Conservation (phyloP, 225 moss, liverwort and hornwort genomes). For the Bryum argenteum region DNA sequence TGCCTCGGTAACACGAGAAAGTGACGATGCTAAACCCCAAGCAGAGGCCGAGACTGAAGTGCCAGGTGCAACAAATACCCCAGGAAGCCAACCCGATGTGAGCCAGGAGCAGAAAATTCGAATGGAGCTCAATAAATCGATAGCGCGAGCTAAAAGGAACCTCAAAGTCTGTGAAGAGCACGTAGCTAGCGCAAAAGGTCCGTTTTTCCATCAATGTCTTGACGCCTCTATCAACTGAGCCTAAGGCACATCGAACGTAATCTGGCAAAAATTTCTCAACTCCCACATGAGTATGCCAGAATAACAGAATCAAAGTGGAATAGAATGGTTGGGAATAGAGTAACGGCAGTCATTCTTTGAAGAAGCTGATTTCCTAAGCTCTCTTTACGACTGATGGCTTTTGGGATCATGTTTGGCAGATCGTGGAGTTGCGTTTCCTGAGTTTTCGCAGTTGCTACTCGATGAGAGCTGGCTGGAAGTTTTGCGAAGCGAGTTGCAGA, state of each 20-base stretch:
- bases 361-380: no score
- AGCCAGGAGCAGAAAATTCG: constrained; percentile 77
- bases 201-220: background rate
- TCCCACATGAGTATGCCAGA: no score
- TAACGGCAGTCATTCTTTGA: no score
- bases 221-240: no score
- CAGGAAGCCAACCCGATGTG: constrained; percentile 35
- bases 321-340: no score
- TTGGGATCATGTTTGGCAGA: constrained; percentile 41
- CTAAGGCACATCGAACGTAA: no score
- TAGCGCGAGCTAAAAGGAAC: constrained; percentile 72
- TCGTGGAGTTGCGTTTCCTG: constrained; percentile 59
- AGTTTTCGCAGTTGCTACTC: constrained; percentile 64
- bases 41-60: constrained; percentile 13
- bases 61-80: background rate
- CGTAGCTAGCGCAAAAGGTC: constrained; percentile 61
- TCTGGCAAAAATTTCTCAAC: no score
- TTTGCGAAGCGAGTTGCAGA: constrained; percentile 62
- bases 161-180: constrained; percentile 74
- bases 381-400: background rate
- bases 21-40: constrained; percentile 7
- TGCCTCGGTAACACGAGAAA: background rate
- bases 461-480: constrained; percentile 86
- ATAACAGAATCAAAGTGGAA: no score
- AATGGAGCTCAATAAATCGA: constrained; percentile 86